Percentiles rank a stretch among this genome's conserved stretches.
Conservation (phyloP, 1,284 basidiomycete species). For the Prillingera fragicola region DNA sequence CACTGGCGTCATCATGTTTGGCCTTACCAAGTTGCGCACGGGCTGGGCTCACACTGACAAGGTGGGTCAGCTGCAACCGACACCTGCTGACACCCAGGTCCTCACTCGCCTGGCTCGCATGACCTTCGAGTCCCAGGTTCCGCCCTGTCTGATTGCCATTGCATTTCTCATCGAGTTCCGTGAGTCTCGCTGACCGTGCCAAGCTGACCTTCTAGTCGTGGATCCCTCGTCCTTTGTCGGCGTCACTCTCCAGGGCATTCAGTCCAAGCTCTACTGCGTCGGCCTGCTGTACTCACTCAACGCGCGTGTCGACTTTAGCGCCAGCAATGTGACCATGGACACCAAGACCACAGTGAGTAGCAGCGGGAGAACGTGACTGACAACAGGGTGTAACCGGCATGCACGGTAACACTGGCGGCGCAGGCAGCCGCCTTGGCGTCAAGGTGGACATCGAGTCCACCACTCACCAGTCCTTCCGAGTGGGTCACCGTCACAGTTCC, state of each 20-base stretch:
- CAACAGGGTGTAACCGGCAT: too few species aligned
- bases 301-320: constrained; percentile 15
- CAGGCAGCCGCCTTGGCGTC: too few species aligned
- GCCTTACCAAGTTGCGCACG: constrained; percentile 20
- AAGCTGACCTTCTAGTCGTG: background rate
- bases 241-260: constrained; percentile 22
- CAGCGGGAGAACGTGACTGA: too few species aligned
- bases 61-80: constrained; percentile 4
- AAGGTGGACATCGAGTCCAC: too few species aligned
- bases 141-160: constrained; percentile 21
- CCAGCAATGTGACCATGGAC: too few species aligned
- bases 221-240: constrained; percentile 20
- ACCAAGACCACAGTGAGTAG: too few species aligned
- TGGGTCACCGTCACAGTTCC: too few species aligned
- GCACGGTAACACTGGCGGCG: too few species aligned
- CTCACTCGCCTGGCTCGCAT: constrained; percentile 24
- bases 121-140: constrained; percentile 29
- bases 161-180: constrained; percentile 23
- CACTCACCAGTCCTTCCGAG: too few species aligned
- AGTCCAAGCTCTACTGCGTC: constrained; percentile 27
- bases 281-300: constrained; percentile 33
- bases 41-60: constrained; percentile 32
- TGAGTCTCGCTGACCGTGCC: constrained; percentile 5
- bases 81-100: constrained; percentile 9
- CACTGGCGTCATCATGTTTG: constrained; percentile 21